Percentiles rank a stretch among this genome's conserved stretches.
These are phyloP conservation scores for Plasmodium vinckei DNA, from an alignment of 169 alveolate genomes.

Conservation along the genomic window DNA sequence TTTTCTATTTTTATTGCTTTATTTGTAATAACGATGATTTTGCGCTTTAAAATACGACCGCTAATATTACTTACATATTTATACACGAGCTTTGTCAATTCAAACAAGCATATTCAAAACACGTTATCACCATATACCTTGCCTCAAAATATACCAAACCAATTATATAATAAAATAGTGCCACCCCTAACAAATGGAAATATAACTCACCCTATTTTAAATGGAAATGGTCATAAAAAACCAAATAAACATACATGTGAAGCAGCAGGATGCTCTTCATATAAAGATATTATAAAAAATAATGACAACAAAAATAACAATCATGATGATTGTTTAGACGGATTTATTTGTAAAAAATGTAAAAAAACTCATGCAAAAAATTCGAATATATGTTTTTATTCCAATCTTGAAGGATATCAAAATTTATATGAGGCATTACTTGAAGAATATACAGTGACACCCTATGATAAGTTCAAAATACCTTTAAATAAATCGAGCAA, in stretches of 20 bases:
- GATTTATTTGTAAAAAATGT: constrained; percentile 69
- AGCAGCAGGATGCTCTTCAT: constrained; percentile 69
- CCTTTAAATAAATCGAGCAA: constrained; percentile 39
- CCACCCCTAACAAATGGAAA: no score
- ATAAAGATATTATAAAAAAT: constrained; percentile 40
- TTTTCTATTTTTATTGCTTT: no score
- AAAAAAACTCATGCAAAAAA: constrained; percentile 66
- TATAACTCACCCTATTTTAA: no score
- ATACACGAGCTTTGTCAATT: constrained; percentile 1
- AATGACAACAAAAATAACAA: background rate
- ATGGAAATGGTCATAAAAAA: no score
- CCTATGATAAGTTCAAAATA: constrained; percentile 36
- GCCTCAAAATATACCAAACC: no score
- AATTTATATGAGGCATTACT: constrained; percentile 58
- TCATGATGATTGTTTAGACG: constrained; percentile 34
- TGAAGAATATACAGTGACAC: constrained; percentile 37
- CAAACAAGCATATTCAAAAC: background rate
- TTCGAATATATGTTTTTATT: constrained; percentile 61
- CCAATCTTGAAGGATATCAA: constrained; percentile 54
- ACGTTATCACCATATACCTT: no score
- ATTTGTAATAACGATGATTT: constrained; percentile 24
- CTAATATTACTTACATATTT: constrained; percentile 1
- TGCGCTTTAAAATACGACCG: constrained; percentile 4
- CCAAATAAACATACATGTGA: constrained; percentile 43
- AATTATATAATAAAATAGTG: no score